Evolutionary conservation across 2,329 filamentous ascomycete species (phyloP), one percentile per base, ranked within the genome.

Genomic region (Fusarium incarnatum): DNA sequence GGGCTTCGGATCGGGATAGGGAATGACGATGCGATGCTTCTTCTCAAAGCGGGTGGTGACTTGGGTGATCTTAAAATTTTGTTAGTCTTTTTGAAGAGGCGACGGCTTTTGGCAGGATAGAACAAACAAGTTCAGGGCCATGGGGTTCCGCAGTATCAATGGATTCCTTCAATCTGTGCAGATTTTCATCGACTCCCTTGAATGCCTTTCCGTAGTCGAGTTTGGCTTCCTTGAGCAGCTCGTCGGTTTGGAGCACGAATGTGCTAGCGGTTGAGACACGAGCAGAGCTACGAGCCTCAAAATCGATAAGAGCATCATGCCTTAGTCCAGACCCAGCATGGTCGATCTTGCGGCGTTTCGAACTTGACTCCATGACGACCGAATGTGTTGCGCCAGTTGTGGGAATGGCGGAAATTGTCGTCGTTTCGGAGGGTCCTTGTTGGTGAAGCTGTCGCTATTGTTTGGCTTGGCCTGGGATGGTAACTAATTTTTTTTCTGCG

Each of bases 1-100:
- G 3, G 95, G 94, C 53, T 85, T 89, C 20, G 94, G 94, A n/a
- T 91, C 86, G 18, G 95, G 94, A 76, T 94, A 98, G 1, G 96
- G 96, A 49, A 97, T 87, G n/a, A 83, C 80, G 61, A 97, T 86
- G 50, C 88, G 88, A 76, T 90, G 85, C 42, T 85, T 85, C 79
- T 89, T 91, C 72, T 92, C 88, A 73, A 93, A 86, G 65, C 86
- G 88, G 76, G 90, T 84, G 0, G 84, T 84, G 11, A 93, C 94
- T 73, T 96, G 89, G 34, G 81, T 73, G 55, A 96, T 86, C 91
- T 94, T 70, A 46, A 49, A 63, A 52, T n/a, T 44, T 22, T 40
- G 44, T 77, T 67, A 75, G 69, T 54, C 37, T 37, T 27, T 13
- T 34, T 27, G 8, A 18, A 54, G 32, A 11, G 25, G 32, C 13